Percentiles rank a stretch among this genome's conserved stretches.
phyloP scores from a whole-genome alignment of 371 early-diverging fungal species.

The Zopfochytrium polystomum region DNA sequence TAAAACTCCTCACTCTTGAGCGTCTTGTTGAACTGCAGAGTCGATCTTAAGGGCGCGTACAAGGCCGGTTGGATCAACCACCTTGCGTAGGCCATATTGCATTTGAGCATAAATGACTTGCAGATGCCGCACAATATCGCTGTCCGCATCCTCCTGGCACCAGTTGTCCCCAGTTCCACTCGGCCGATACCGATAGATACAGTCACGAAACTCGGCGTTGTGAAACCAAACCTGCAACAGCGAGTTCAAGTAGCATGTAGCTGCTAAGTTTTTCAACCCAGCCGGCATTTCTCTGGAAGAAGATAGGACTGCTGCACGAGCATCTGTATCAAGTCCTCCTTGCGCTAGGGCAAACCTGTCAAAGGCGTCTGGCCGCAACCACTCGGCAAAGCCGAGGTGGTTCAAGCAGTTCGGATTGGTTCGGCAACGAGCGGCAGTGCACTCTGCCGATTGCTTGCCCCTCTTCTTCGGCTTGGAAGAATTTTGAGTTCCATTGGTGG shows the following conservation, averaged over 20 bases:
- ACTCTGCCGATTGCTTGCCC: too few relatives aligned
- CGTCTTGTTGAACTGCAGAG: conserved; percentile 46
- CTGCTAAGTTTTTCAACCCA: conserved; percentile 57
- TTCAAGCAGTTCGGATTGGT: too few relatives aligned
- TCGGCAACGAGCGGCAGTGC: too few relatives aligned
- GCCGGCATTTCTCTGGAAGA: too few relatives aligned
- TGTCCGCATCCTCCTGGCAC: background rate
- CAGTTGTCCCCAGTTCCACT: background rate
- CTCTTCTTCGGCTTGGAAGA: too few relatives aligned
- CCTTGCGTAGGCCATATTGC: conserved; percentile 23
- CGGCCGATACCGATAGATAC: conserved; percentile 7
- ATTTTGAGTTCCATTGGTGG: too few relatives aligned
- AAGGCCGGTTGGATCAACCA: conserved; percentile 39
- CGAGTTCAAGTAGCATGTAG: conserved; percentile 53
- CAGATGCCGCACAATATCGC: conserved; percentile 6
- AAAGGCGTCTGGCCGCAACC: too few relatives aligned
- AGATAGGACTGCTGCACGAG: too few relatives aligned
- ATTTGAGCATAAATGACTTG: conserved; percentile 13
- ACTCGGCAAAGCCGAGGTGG: too few relatives aligned
- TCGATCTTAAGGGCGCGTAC: conserved; percentile 41
- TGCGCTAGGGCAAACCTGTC: too few relatives aligned
- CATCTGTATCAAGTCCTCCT: too few relatives aligned
- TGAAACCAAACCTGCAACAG: conserved; percentile 41
- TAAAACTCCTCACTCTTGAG: conserved; percentile 43
- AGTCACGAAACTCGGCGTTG: conserved; percentile 1